These are phyloP conservation scores for Calonectria pseudoturangicola DNA, from an alignment of 2,329 filamentous ascomycete genomes.

Conservation along the genomic window DNA sequence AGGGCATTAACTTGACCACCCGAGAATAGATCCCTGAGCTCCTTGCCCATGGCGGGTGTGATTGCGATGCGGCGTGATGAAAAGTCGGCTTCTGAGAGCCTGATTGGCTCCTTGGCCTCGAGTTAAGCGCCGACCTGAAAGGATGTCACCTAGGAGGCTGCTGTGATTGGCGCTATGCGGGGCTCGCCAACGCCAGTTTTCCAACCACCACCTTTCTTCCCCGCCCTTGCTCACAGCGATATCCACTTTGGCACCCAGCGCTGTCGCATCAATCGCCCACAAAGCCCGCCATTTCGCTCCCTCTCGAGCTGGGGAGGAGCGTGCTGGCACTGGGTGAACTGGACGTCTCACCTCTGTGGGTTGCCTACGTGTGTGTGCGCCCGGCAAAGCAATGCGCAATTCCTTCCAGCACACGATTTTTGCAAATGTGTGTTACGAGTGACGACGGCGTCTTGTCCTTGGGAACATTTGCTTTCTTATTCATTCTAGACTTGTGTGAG, in stretches of 20 bases:
- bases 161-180: constrained; percentile 49
- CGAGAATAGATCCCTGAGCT: constrained; percentile 61
- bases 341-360: constrained; percentile 12
- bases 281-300: constrained; percentile 15
- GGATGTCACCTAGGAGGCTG: constrained; percentile 21
- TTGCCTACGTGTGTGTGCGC: constrained; percentile 3
- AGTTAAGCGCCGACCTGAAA: constrained; percentile 62
- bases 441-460: background rate
- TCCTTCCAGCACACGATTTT: background rate
- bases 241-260: constrained; percentile 9
- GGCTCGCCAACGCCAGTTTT: constrained; percentile 19
- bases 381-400: constrained; percentile 18
- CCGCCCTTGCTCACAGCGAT: constrained; percentile 20
- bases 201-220: constrained; percentile 36
- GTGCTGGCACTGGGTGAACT: constrained; percentile 23
- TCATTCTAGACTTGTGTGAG: background rate
- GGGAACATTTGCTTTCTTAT: constrained; percentile 1
- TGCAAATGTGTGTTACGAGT: background rate
- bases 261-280: constrained; percentile 17
- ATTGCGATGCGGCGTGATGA: constrained; percentile 53
- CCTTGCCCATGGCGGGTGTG: constrained; percentile 54
- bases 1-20: constrained; percentile 52
- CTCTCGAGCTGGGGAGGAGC: constrained; percentile 2
- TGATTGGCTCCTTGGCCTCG: constrained; percentile 65
- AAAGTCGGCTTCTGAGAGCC: constrained; percentile 42